Conservation (phyloP, 169 alveolate genomes). For the Plasmodium relictum region DNA sequence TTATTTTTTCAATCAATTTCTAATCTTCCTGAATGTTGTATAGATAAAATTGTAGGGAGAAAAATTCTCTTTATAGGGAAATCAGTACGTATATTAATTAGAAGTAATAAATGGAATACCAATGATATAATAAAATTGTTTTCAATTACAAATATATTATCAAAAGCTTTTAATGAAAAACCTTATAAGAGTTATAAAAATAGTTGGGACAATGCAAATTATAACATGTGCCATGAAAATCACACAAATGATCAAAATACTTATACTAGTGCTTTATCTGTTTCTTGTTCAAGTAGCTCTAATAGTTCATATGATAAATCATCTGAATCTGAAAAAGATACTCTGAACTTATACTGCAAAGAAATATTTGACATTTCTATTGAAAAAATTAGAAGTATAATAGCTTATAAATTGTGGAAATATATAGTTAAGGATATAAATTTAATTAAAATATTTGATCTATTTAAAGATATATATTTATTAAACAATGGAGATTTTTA, state of each 20-base stretch:
- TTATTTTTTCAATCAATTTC: constrained; percentile 77
- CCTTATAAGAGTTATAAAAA: constrained; percentile 6
- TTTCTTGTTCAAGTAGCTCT: neutral
- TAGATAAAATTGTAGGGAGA: constrained; percentile 58
- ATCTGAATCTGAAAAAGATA: constrained; percentile 39
- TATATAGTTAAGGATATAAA: constrained; percentile 77
- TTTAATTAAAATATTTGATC: constrained; percentile 65
- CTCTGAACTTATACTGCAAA: constrained; percentile 40
- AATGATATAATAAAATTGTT: constrained; percentile 59
- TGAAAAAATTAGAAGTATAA: constrained; percentile 78
- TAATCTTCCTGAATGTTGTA: constrained; percentile 73
- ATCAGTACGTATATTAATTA: constrained; percentile 80
- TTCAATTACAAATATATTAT: constrained; percentile 67
- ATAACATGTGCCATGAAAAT: neutral
- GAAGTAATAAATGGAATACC: constrained; percentile 77
- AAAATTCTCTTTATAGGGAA: constrained; percentile 84
- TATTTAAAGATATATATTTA: constrained; percentile 81
- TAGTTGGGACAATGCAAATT: neutral
- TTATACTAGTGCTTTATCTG: neutral
- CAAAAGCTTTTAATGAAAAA: constrained; percentile 72
- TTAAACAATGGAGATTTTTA: constrained; percentile 79
- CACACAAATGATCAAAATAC: neutral
- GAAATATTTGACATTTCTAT: constrained; percentile 78
- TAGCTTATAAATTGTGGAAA: constrained; percentile 82
- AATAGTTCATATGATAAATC: constrained; percentile 38